These are phyloP conservation scores for Spathaspora hagerdaliae DNA, from an alignment of 805 yeast species.

Conservation along the genomic window DNA sequence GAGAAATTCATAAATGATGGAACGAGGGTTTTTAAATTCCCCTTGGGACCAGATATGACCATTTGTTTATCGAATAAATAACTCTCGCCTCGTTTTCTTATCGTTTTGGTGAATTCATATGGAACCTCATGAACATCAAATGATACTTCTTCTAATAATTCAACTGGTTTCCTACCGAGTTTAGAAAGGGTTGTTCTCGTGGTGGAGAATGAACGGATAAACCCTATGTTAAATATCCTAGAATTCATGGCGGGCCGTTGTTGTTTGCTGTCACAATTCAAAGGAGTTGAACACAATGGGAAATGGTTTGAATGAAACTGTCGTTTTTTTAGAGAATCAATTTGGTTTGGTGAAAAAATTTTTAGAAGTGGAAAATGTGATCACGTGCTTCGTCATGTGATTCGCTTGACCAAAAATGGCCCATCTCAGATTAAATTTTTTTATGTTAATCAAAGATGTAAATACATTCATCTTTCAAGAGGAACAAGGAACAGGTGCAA, in stretches of 20 bases:
- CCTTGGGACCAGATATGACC: constrained; percentile 74
- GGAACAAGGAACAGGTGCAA: no score
- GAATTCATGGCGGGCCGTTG: background rate
- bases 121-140: constrained; percentile 45
- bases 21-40: constrained; percentile 55
- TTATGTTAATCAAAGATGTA: background rate
- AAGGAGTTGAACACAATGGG: no score
- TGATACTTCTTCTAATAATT: constrained; percentile 58
- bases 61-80: constrained; percentile 56
- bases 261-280: no score
- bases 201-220: constrained; percentile 13
- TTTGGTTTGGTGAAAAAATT: no score
- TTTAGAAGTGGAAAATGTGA: background rate
- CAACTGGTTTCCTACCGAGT: constrained; percentile 78
- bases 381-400: background rate
- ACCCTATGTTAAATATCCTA: constrained; percentile 1
- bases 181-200: constrained; percentile 42
- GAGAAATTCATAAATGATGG: constrained; percentile 63
- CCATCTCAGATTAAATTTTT: background rate
- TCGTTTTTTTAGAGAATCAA: no score
- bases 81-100: constrained; percentile 63
- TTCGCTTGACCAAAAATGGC: no score
- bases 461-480: no score
- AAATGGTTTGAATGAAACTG: no score
- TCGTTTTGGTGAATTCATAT: constrained; percentile 49